A percentile compares a stretch with the other conserved stretches of the same genome.
Evolutionary conservation across 2,329 filamentous ascomycete species (phyloP).

Genomic region (Meredithiella fracta): DNA sequence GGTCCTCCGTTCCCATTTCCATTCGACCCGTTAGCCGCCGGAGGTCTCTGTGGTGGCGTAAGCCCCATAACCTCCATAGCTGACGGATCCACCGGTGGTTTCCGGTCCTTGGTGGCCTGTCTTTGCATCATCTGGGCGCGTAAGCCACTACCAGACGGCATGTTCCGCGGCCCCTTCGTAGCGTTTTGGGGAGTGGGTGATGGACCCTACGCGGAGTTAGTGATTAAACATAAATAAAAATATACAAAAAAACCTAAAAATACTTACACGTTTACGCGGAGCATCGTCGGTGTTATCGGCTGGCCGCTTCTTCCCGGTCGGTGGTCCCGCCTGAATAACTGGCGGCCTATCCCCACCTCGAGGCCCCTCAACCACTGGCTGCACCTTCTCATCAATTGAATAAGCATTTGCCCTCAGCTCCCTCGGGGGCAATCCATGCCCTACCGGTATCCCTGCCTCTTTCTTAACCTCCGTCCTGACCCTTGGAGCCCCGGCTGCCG

Average conservation of each 20-base stretch:
- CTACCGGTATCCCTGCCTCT: slow-evolving; percentile 6
- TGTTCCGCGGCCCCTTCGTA: not conserved
- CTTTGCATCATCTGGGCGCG: slow-evolving; percentile 20
- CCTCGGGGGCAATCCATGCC: slow-evolving; percentile 4
- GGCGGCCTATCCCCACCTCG: slow-evolving; percentile 21
- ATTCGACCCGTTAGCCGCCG: slow-evolving; percentile 17
- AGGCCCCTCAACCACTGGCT: slow-evolving; percentile 15
- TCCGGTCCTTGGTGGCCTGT: slow-evolving; percentile 1
- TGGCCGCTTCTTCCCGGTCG: slow-evolving; percentile 26
- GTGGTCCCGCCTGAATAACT: slow-evolving; percentile 25
- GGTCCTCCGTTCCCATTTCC: not conserved
- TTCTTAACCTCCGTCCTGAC: not conserved
- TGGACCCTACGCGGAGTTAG: not conserved
- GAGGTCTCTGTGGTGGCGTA: slow-evolving; percentile 28
- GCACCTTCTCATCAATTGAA: slow-evolving; percentile 13
- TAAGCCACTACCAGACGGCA: slow-evolving; percentile 6
- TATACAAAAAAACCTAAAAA: not conserved
- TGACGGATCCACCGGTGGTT: slow-evolving; percentile 27
- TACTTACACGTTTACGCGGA: slow-evolving; percentile 28
- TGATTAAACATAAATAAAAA: not conserved
- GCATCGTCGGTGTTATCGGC: slow-evolving; percentile 25
- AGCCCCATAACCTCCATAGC: slow-evolving; percentile 36
- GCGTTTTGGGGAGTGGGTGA: not conserved
- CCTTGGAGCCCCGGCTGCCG: slow-evolving; percentile 11
- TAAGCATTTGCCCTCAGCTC: slow-evolving; percentile 1